Evolutionary conservation across 2,329 filamentous ascomycete genomes (phyloP).

Genomic region (Aspergillus pseudoterreus): DNA sequence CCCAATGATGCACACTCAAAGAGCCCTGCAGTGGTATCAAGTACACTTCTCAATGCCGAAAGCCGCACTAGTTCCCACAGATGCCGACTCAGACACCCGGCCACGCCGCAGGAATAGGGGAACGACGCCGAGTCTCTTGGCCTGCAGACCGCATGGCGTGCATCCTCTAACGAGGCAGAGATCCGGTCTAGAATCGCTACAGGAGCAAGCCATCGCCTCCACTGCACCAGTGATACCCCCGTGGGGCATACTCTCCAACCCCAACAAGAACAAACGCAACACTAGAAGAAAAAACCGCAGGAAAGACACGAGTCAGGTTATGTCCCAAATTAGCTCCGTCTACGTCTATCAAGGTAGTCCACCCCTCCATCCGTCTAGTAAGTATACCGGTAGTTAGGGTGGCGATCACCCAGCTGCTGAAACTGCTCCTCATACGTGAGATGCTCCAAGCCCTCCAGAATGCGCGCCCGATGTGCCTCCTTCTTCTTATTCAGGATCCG

Average conservation of each 20-base stretch:
- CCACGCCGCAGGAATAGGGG: background rate
- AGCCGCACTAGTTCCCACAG: background rate
- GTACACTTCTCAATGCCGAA: background rate
- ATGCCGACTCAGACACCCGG: background rate
- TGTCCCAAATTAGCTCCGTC: background rate
- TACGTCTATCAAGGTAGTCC: background rate
- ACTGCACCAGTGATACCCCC: background rate
- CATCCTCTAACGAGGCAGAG: too few species aligned
- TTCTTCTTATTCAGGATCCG: constrained; percentile 7
- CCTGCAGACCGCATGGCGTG: background rate
- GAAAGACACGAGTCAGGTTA: too few species aligned
- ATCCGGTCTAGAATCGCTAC: too few species aligned
- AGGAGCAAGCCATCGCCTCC: background rate
- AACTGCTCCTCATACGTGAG: constrained; percentile 9
- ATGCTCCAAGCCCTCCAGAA: constrained; percentile 6
- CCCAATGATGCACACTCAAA: background rate
- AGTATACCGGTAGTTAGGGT: constrained; percentile 13
- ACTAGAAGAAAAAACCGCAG: too few species aligned
- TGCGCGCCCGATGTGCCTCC: background rate
- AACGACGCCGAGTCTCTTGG: background rate
- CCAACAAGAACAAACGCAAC: too few species aligned
- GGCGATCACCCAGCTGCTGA: constrained; percentile 9
- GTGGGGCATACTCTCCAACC: background rate
- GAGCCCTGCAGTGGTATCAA: background rate
- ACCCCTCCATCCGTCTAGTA: constrained; percentile 3